These are phyloP conservation scores for Selaginella moellendorffii DNA, from an alignment of 75 land plant species.

Conservation along the genomic window DNA sequence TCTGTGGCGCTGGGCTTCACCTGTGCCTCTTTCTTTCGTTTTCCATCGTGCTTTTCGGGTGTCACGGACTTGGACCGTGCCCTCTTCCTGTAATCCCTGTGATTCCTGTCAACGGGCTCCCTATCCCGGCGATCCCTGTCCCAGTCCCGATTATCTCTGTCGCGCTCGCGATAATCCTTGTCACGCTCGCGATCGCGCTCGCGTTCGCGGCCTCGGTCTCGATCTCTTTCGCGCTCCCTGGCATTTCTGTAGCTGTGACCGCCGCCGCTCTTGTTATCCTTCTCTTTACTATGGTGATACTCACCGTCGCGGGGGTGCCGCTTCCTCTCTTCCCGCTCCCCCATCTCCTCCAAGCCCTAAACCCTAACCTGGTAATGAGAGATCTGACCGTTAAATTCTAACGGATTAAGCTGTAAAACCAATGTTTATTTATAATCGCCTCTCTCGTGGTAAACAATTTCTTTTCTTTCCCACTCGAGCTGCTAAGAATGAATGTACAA, in stretches of 20 bases:
- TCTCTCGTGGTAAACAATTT: too few relatives aligned
- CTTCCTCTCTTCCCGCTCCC: too few relatives aligned
- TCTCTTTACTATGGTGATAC: background rate
- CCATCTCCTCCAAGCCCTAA: too few relatives aligned
- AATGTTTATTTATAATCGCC: too few relatives aligned
- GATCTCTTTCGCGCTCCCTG: background rate
- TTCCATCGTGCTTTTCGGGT: background rate
- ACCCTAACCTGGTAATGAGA: too few relatives aligned
- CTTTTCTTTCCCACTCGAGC: too few relatives aligned
- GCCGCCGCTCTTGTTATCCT: too few relatives aligned
- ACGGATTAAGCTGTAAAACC: too few relatives aligned
- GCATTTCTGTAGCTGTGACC: too few relatives aligned
- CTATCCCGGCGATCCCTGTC: slow-evolving; percentile 27
- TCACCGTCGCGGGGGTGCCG: too few relatives aligned
- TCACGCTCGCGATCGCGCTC: slow-evolving; percentile 41
- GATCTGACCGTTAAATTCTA: too few relatives aligned
- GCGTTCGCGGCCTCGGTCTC: slow-evolving; percentile 10
- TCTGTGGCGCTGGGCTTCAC: slow-evolving; percentile 24
- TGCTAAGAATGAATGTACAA: too few relatives aligned
- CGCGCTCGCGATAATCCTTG: slow-evolving; percentile 34
- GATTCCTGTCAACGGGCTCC: slow-evolving; percentile 10
- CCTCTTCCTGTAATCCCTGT: slow-evolving; percentile 20
- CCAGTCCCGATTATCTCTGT: slow-evolving; percentile 22
- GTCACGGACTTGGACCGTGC: slow-evolving; percentile 3
- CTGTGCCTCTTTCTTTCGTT: slow-evolving; percentile 15